Base-by-base conservation (phyloP, 1,284 basidiomycete species). In the Neonothopanus nambi region DNA sequence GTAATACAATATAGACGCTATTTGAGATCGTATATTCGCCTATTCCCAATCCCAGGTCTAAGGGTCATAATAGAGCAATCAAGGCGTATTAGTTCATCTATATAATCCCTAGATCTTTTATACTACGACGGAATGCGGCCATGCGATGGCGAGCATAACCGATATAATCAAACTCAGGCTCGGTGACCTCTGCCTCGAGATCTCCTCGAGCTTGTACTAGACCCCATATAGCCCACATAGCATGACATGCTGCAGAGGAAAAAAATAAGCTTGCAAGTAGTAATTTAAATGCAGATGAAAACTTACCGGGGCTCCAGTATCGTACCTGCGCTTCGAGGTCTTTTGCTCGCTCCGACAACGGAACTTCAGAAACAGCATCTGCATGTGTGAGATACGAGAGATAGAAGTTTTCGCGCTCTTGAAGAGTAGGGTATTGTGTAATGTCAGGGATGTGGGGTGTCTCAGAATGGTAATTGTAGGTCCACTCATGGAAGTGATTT, bases 401-500 rank as follows among this genome's bases (percentile, higher is more conserved):
- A 67, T 95, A 95, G 70, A 95, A 96, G 67, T 90, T 90, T 54
- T 77, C 75, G 7, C 92, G 84, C 67, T 97, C 79, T 33, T 77
- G 75, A n/a, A 64, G 60, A 1, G 83, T 84, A 4, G 95, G 95
- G 71, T 95, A 96, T 5, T 75, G 76, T 18, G 78, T 75, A 57
- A 80, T 76, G 52, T 85, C 75, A 42, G 89, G 82, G 51, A 94
- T 63, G 60, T 95, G 91, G 42, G 94, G 89, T 0, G 81, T 82
- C 20, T 79, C 67, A 5, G 81, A 79, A 66, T 92, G 89, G 69
- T 97, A 98, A 70, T 96, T 81, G 17, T 92, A 89, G 24, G 90
- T 90, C 94, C 95, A 97, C 72, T 97, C 95, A 66, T 92, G 87
- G 72, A 96, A 97, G 72, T 97, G 94, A 72, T 97, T 97, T 55